These are phyloP conservation scores for Daldinia loculata DNA, from an alignment of 495 filamentous ascomycete genomes.

Conservation along the genomic window DNA sequence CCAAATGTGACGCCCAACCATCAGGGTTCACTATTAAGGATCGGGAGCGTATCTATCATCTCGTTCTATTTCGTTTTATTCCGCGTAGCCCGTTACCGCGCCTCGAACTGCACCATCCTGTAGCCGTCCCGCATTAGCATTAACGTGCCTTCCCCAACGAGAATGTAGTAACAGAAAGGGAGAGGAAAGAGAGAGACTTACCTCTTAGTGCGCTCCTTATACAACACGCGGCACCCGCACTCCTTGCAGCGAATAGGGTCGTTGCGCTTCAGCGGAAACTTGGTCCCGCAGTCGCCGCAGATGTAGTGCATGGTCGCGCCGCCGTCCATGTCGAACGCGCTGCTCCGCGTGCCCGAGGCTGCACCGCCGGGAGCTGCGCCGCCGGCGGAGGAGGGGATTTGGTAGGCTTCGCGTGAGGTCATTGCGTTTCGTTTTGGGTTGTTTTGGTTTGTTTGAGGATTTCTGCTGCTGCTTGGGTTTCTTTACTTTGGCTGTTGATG, in stretches of 20 bases:
- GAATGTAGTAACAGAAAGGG: not conserved
- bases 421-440: constrained; percentile 46
- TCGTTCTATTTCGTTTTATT: not conserved
- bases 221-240: constrained; percentile 94
- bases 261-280: constrained; percentile 80
- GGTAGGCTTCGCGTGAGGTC: constrained; percentile 67
- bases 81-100: constrained; percentile 61
- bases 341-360: constrained; percentile 35
- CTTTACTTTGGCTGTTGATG: not conserved
- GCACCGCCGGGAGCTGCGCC: constrained; percentile 30
- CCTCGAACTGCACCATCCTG: constrained; percentile 98
- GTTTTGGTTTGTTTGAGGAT: no score
- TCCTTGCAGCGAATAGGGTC: constrained; percentile 94
- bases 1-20: not conserved
- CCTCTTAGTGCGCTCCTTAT: constrained; percentile 98
- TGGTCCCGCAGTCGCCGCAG: constrained; percentile 91
- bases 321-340: constrained; percentile 45
- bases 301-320: constrained; percentile 75
- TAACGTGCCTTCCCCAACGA: no score
- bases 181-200: constrained; percentile 17
- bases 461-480: no score
- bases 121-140: constrained; percentile 22
- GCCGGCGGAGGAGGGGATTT: constrained; percentile 57
- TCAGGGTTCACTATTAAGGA: not conserved
- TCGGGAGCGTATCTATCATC: not conserved